Evolutionary conservation across 768 basidiomycete genomes (phyloP).

Genomic region (Leccinum subgranulosum): DNA sequence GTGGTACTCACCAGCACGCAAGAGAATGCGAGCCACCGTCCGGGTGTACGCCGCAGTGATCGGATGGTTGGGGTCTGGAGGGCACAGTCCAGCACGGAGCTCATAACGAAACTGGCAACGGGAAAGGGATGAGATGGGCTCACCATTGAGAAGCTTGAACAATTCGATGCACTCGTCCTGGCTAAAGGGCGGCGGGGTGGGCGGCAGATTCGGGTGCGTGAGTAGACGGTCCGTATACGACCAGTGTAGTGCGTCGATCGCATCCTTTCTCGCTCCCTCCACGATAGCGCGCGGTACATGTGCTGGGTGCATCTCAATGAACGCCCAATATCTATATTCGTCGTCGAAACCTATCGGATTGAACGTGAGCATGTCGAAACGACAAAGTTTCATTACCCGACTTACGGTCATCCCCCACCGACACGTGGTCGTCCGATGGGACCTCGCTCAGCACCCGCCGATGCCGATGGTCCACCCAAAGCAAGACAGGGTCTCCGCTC

Average conservation of each 20-base stretch:
- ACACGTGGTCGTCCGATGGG: conserved; percentile 31
- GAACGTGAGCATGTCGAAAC: not conserved
- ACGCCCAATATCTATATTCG: conserved; percentile 81
- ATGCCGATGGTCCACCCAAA: conserved; percentile 67
- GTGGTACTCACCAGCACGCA: conserved; percentile 57
- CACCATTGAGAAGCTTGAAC: conserved; percentile 49
- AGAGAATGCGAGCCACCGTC: conserved; percentile 62
- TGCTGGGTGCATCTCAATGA: conserved; percentile 75
- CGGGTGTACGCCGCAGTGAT: conserved; percentile 50
- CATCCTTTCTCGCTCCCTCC: conserved; percentile 56
- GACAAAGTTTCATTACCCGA: not conserved
- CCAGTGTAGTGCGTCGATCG: conserved; percentile 76
- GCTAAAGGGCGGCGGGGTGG: conserved; percentile 62
- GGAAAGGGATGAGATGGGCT: not conserved
- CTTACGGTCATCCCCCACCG: conserved; percentile 43
- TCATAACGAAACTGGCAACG: not conserved
- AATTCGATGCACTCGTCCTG: conserved; percentile 79
- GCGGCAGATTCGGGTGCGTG: conserved; percentile 44
- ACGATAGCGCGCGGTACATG: conserved; percentile 55
- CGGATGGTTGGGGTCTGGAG: conserved; percentile 19
- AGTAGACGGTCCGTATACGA: conserved; percentile 77
- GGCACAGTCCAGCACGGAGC: not conserved
- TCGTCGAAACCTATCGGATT: conserved; percentile 58
- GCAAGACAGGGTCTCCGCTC: conserved; percentile 35
- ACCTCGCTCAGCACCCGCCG: conserved; percentile 49